Conservation (phyloP, 495 filamentous ascomycete species). For the Friedmanniomyces endolithicus region DNA sequence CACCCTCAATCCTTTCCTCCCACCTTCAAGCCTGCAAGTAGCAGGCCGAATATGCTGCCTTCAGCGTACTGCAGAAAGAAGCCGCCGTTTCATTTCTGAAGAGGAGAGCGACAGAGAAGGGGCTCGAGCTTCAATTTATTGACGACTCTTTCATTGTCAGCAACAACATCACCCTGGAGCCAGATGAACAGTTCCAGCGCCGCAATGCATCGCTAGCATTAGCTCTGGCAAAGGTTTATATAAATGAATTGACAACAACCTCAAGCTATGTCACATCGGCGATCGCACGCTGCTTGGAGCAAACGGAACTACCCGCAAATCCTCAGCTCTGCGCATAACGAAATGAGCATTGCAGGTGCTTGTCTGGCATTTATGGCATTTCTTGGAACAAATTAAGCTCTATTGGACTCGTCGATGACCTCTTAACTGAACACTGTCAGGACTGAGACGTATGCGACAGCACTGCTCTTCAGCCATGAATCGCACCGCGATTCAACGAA, state of each 20-base stretch:
- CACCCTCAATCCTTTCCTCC: no score
- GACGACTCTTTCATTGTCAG: neutral
- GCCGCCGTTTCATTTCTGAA: slow-evolving; percentile 3
- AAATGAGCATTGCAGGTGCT: neutral
- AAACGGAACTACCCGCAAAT: neutral
- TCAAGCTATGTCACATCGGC: neutral
- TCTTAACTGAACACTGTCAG: neutral
- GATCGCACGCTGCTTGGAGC: neutral
- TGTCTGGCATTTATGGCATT: neutral
- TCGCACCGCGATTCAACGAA: neutral
- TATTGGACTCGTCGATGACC: neutral
- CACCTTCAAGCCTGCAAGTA: no score
- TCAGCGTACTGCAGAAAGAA: slow-evolving; percentile 8
- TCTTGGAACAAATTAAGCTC: neutral
- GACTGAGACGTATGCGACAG: neutral
- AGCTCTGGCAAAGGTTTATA: neutral
- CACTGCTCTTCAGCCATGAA: neutral
- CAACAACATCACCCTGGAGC: neutral
- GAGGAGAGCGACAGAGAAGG: slow-evolving; percentile 12
- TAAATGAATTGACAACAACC: neutral
- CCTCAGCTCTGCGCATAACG: neutral
- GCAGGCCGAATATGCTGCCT: no score
- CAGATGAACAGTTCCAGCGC: neutral
- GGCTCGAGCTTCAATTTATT: slow-evolving; percentile 11
- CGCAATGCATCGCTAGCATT: neutral